Conservation (phyloP, 2,329 filamentous ascomycete genomes). For the Aspergillus thermomutatus region DNA sequence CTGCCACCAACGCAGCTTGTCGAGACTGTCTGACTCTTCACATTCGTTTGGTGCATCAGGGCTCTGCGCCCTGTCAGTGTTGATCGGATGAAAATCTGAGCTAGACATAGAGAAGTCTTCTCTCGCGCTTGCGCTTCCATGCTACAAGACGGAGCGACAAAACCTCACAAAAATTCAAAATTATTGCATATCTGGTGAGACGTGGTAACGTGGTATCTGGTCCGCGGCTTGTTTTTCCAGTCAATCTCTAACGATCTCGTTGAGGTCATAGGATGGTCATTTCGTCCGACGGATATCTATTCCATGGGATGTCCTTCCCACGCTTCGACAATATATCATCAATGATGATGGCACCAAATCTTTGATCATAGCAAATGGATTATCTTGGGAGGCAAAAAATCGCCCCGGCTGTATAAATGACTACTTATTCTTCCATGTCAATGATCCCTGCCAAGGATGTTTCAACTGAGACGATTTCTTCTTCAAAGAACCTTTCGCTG, state of each 20-base stretch:
- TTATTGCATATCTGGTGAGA: not conserved
- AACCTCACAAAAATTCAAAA: not conserved
- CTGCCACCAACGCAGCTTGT: slow-evolving; percentile 36
- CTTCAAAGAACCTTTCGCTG: not conserved
- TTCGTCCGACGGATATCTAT: slow-evolving; percentile 1
- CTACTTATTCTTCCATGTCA: not conserved
- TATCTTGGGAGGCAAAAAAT: not conserved
- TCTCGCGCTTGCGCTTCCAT: not conserved
- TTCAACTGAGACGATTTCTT: slow-evolving; percentile 3
- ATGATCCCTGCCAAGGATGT: slow-evolving; percentile 1
- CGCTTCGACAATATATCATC: not conserved
- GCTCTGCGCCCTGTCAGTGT: not conserved
- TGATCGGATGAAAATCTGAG: not conserved
- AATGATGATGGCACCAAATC: slow-evolving; percentile 1
- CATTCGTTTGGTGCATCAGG: slow-evolving; percentile 2
- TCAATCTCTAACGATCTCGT: not conserved
- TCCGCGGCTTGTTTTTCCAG: not conserved
- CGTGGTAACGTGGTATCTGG: not conserved
- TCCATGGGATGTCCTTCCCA: slow-evolving; percentile 5
- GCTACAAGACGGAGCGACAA: not conserved
- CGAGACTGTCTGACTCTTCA: slow-evolving; percentile 7
- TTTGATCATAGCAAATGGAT: not conserved
- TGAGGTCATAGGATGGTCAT: slow-evolving; percentile 7
- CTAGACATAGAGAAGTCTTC: not conserved
- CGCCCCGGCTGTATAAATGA: not conserved